Base-by-base conservation (phyloP, 495 filamentous ascomycete genomes). In the Hyphodiscus hymeniophilus region DNA sequence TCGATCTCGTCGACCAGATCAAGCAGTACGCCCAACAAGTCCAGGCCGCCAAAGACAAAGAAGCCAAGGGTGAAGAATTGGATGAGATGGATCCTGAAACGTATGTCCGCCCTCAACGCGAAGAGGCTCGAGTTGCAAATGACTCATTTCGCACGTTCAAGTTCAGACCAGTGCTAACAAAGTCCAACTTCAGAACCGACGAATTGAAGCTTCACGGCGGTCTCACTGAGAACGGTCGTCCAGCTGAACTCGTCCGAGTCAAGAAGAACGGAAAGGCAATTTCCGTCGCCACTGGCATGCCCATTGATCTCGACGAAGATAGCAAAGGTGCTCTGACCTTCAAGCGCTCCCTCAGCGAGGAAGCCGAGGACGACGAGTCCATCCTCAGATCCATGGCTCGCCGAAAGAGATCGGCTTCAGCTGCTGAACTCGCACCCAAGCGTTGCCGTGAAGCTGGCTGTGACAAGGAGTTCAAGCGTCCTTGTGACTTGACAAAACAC, bases 401-500 rank as follows among this genome's bases (percentile, higher is more conserved):
- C 45, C 82, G 85, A 33, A 87, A 89, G 71, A 91, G 94, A 70
- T 84, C 85, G 28, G 72, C 74, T 18, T 68, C 69, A 23, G 81
- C 80, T 0, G 85, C 85, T 68, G 78, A 86, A 62, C 78, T 84
- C 36, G 81, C 81, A 31, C 80, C 83, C 48, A 85, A 85, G 61
- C 70, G 68, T 44, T 89, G 85, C 66, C 69, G 68, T 42, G 72
- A 85, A 58, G 60, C 63, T 0, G 70, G 72, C 38, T 96, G 90
- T 66, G 80, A 82, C 64, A 94, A 94, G 66, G 79, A 88, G 58
- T 96, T 95, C 75, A 90, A 90, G 65, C 77, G 89, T 35, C 85
- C 87, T 4, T 96, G 89, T 65, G 89, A 95, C 62, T 69, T 95
- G 44, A 92, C 77, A 42, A 98, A 98, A 69, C 92, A 98, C 62